Base-by-base conservation (phyloP, 345 rosid species). In the Dovyalis caffra region DNA sequence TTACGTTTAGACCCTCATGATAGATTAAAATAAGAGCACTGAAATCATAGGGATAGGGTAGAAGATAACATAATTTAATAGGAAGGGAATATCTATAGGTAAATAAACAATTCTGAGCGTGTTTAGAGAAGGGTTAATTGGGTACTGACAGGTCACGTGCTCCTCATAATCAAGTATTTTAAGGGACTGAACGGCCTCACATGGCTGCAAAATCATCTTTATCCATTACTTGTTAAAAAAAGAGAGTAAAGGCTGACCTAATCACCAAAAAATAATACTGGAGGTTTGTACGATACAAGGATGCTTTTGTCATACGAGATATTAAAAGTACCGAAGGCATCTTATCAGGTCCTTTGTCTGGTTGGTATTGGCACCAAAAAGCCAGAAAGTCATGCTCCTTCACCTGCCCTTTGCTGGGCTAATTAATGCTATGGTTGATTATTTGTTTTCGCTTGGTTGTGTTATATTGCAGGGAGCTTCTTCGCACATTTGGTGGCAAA, bases 111-210 rank as follows among this genome's bases (percentile, higher is more conserved):
- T 26, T n/a, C 33, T 3, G 25, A 56, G 25, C 5, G 49, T 6
- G 16, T 20, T 9, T n/a, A 28, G 5, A 43, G 25, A 9, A 26
- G n/a, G 7, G 8, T n/a, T 63, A 14, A 45, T 18, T 3, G 40
- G 23, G 14, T 14, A n/a, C 61, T 43, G 76, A 63, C 69, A 43
- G 23, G 61, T 45, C 76, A 63, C 68, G 76, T 74, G 71, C 66
- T 20, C 25, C 40, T 21, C 45, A 4, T 2, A 15, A 23, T 32
- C 11, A 12, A 23, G 8, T 4, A 64, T 65, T 23, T 33, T 12
- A 25, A 0, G 1, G 18, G 18, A 9, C 64, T 26, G 20, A 32
- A 15, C 33, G 2, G 32, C 70, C 15, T 51, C 65, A 33, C 65
- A 18, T 66, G 64, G 34, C 33, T 34, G 49, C 32, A 35, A 53